Evolutionary conservation across 129 eudicot species (phyloP).

Genomic region (Cynara cardunculus): DNA sequence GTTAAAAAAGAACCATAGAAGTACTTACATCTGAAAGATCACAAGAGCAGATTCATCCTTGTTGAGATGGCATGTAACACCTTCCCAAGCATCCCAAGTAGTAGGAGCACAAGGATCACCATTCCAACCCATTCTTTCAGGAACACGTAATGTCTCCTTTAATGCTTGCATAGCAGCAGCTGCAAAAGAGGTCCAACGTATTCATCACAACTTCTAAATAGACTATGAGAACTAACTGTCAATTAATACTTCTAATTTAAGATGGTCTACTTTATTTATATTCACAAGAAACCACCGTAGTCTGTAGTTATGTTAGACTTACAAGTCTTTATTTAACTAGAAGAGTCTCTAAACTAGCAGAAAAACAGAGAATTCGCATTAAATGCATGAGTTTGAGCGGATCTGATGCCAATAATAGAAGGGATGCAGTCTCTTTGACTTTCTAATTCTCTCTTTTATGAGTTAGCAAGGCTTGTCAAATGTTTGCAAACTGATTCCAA

Average conservation of each 20-base stretch:
- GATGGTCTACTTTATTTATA: neutral
- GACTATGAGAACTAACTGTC: neutral
- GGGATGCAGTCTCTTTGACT: neutral
- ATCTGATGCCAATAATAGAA: neutral
- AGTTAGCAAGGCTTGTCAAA: no score
- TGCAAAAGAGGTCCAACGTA: constrained; percentile 25
- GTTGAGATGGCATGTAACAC: constrained; percentile 69
- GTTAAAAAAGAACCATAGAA: neutral
- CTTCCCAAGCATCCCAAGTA: constrained; percentile 99
- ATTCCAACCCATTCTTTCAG: constrained; percentile 98
- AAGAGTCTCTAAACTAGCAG: neutral
- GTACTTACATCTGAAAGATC: constrained; percentile 66
- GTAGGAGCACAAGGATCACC: constrained; percentile 99
- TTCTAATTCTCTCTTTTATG: no score
- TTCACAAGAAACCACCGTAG: neutral
- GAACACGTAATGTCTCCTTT: constrained; percentile 85
- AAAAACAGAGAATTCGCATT: neutral
- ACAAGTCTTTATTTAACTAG: neutral
- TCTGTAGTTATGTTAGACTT: neutral
- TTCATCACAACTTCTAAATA: neutral
- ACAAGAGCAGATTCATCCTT: constrained; percentile 57
- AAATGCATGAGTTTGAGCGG: no score
- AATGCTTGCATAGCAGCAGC: constrained; percentile 81
- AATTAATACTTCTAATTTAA: neutral
- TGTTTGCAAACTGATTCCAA: no score